Conservation (phyloP, 257 asterid species). For the Anisodus acutangulus region DNA sequence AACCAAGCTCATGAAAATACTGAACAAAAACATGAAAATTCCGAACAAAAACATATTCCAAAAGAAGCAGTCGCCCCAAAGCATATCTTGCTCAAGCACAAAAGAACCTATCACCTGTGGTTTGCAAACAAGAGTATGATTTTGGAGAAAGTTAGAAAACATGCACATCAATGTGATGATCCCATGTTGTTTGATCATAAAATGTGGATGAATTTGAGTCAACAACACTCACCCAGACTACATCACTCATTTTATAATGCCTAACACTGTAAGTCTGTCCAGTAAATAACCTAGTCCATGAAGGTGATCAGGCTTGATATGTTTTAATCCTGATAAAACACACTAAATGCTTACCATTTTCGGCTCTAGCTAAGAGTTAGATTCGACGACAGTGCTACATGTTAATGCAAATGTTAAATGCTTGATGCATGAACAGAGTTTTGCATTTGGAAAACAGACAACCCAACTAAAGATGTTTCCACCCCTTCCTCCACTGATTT, state of each 20-base stretch:
- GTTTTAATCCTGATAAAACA: neutral
- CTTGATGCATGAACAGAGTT: neutral
- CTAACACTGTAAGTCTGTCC: neutral
- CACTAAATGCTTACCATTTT: neutral
- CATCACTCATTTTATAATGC: neutral
- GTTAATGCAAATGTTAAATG: neutral
- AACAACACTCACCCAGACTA: neutral
- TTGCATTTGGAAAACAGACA: neutral
- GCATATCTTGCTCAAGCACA: neutral
- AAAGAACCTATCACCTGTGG: neutral
- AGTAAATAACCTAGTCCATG: neutral
- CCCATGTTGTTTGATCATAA: neutral
- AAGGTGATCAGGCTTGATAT: neutral
- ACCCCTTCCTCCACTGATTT: neutral
- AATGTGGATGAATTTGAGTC: neutral
- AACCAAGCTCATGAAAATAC: neutral
- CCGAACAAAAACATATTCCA: neutral
- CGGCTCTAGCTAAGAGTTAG: neutral
- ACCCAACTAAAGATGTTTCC: neutral
- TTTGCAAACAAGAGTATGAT: neutral
- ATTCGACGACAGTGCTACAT: neutral
- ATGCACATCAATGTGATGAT: neutral
- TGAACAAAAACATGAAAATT: neutral
- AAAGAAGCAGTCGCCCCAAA: neutral
- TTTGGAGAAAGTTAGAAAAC: neutral